Conservation (phyloP, 2,329 filamentous ascomycete species). For the Trichoderma polysporum region DNA sequence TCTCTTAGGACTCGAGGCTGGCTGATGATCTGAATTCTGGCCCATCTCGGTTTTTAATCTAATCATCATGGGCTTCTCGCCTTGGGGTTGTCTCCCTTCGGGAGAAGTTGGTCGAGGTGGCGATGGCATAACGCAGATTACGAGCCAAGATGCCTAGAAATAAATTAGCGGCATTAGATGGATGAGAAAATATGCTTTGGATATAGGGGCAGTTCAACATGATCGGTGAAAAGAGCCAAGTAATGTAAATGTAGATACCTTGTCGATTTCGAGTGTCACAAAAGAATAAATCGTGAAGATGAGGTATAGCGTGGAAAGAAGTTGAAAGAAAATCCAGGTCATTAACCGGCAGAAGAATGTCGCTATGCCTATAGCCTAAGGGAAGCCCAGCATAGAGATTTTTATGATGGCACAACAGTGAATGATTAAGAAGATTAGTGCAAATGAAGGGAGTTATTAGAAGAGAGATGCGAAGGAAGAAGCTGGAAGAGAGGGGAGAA, state of each 20-base stretch:
- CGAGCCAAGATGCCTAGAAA: no score
- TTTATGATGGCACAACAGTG: background rate
- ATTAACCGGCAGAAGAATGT: background rate
- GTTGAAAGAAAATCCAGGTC: background rate
- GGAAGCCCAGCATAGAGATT: background rate
- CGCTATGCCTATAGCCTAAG: background rate
- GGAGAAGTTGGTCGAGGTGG: background rate
- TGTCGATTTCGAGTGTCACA: no score
- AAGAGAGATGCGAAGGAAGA: background rate
- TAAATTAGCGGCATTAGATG: no score
- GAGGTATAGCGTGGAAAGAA: background rate
- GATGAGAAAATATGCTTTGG: no score
- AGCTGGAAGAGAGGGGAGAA: background rate
- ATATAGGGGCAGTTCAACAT: no score
- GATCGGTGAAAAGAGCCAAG: no score
- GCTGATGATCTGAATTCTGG: background rate
- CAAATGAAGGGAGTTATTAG: background rate
- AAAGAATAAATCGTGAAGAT: no score
- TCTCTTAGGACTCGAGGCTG: background rate
- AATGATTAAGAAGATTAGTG: no score
- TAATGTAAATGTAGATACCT: no score
- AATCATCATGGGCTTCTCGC: no score
- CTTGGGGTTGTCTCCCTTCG: background rate
- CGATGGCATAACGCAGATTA: background rate
- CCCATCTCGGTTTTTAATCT: background rate